Base-by-base conservation (phyloP, 768 basidiomycete genomes). In the Asterophora lycoperdoides region DNA sequence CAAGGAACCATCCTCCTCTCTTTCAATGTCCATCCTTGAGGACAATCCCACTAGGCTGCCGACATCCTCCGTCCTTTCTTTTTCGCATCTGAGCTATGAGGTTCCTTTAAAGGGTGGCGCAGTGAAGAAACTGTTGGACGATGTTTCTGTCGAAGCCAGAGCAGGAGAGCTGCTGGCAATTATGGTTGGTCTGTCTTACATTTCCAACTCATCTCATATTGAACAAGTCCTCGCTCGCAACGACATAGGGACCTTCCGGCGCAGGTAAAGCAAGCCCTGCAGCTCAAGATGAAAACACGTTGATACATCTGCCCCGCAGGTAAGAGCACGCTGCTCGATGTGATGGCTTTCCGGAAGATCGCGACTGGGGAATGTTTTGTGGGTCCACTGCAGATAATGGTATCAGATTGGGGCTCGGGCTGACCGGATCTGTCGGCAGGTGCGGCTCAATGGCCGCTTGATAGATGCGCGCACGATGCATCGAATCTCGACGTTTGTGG, bases 401-500 rank as follows among this genome's bases (percentile, higher is more conserved):
- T 36, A 8, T 20, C 11, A 10, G 28, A 6, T 6, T 20, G 36
- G 44, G 14, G 20, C 33, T 20, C 30, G 18, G 10, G 38, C 32
- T 33, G n/a, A 44, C 29, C 6, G 20, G 3, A 44, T 10, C 7
- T 44, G 18, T 15, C 14, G 14, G 46, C 44, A 73, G 72, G 63
- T 58, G 14, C 53, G 46, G 26, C 58, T 75, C 17, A 72, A 74
- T 51, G 66, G 66, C 14, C 53, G 52, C 40, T 14, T 36, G 2
- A 44, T 75, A 1, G 48, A 50, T 14, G 58, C 60, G 1, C 49
- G 46, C n/a, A 39, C 45, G 14, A 74, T 75, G 64, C 65, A 69
- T 49, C 63, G 56, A 42, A 72, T 68, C 42, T 81, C 62, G 5
- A 69, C 68, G 4, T 82, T 78, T 49, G 80, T 81, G 15, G 80